Conservation (phyloP, 148 eudicot genomes). For the Rhododendron ferrugineum region DNA sequence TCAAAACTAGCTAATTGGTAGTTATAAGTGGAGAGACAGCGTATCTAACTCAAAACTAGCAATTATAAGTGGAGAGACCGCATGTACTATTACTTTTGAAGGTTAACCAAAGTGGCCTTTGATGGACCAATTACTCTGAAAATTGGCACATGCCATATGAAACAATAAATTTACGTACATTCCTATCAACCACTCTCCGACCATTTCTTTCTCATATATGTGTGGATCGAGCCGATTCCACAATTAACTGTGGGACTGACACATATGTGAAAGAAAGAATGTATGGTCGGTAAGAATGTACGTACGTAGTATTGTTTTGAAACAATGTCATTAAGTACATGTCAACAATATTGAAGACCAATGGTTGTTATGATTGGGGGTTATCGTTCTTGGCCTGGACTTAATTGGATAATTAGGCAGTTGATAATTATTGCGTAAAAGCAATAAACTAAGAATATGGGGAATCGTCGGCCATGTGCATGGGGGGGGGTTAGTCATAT, state of each 20-base stretch:
- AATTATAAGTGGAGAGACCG: neutral
- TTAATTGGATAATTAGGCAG: neutral
- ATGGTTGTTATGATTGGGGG: slow-evolving; percentile 8
- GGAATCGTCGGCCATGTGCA: slow-evolving; percentile 8
- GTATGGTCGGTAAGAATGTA: too few species aligned
- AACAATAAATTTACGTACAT: too few species aligned
- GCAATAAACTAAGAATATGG: neutral
- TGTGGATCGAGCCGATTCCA: too few species aligned
- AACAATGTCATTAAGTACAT: neutral
- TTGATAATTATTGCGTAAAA: neutral
- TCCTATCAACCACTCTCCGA: too few species aligned
- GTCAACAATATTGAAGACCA: neutral
- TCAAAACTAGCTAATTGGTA: too few species aligned
- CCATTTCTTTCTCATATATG: too few species aligned
- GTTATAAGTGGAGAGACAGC: neutral
- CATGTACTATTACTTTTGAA: too few species aligned
- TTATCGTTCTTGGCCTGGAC: neutral
- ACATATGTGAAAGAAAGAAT: too few species aligned
- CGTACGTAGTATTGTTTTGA: too few species aligned
- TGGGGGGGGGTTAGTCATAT: neutral
- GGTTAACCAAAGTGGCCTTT: neutral
- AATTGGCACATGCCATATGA: neutral
- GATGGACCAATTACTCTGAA: neutral
- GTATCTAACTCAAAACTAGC: too few species aligned
- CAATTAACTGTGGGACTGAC: too few species aligned